A percentile compares a stretch with the other conserved stretches of the same genome.
Conservation (phyloP, 441 rosid genomes). For the Populus hybrid region DNA sequence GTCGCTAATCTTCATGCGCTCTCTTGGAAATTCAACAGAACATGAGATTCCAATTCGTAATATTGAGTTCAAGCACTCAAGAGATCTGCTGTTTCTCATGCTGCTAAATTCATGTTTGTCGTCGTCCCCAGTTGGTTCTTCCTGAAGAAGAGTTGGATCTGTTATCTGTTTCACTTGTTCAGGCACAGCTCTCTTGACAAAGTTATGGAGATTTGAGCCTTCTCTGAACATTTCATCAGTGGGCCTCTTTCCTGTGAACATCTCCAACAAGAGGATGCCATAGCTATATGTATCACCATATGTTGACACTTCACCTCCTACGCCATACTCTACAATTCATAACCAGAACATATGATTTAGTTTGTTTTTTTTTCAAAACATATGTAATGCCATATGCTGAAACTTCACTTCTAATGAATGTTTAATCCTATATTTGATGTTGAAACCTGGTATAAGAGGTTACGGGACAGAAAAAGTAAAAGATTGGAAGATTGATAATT, state of each 20-base stretch:
- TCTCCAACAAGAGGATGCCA: slow-evolving; percentile 22
- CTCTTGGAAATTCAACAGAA: not conserved
- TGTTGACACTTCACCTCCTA: slow-evolving; percentile 5
- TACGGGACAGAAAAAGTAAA: not conserved
- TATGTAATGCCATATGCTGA: not conserved
- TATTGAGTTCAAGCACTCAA: not conserved
- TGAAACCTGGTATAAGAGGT: not conserved
- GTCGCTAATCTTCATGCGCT: not conserved
- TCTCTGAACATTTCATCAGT: slow-evolving; percentile 16
- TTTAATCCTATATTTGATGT: not conserved
- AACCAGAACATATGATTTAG: too few species aligned
- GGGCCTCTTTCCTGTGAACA: slow-evolving; percentile 16
- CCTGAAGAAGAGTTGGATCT: not conserved
- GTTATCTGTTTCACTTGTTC: not conserved
- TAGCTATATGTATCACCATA: slow-evolving; percentile 6
- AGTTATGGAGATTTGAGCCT: slow-evolving; percentile 3
- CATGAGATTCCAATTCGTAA: slow-evolving; percentile 1
- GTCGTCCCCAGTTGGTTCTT: not conserved
- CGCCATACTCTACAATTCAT: slow-evolving; percentile 8
- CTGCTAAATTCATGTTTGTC: not conserved
- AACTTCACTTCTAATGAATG: not conserved
- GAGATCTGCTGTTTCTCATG: not conserved
- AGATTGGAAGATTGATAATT: not conserved
- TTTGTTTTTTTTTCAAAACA: not conserved
- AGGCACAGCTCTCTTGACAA: slow-evolving; percentile 1